These are phyloP conservation scores for Leccinum solheimii DNA, from an alignment of 1,284 basidiomycete species.

Conservation along the genomic window DNA sequence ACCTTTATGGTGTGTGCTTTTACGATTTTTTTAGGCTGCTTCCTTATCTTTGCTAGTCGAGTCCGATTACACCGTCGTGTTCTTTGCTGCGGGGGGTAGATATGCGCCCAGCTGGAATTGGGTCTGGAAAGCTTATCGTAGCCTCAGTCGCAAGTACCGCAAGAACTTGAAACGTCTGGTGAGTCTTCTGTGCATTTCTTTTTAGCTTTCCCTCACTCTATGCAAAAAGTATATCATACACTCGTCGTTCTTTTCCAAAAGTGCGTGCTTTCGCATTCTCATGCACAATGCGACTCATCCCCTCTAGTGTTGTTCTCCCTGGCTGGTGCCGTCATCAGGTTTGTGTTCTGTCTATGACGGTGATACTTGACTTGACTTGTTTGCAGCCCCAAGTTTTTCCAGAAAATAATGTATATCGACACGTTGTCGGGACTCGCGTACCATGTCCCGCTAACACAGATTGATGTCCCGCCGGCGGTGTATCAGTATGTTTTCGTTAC, in stretches of 20 bases:
- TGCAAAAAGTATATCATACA: slow-evolving; percentile 73
- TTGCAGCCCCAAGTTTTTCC: slow-evolving; percentile 80
- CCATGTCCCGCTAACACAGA: slow-evolving; percentile 78
- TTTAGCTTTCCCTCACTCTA: slow-evolving; percentile 5
- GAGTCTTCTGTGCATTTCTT: slow-evolving; percentile 22
- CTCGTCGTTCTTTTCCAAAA: slow-evolving; percentile 85
- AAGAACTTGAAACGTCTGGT: slow-evolving; percentile 85
- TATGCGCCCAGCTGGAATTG: slow-evolving; percentile 83
- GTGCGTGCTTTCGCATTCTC: slow-evolving; percentile 40
- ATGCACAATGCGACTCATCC: not conserved
- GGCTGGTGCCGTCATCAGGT: slow-evolving; percentile 83
- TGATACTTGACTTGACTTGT: slow-evolving; percentile 1
- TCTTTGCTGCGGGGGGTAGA: slow-evolving; percentile 78
- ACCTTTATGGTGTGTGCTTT: slow-evolving; percentile 65
- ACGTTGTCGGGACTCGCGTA: slow-evolving; percentile 75
- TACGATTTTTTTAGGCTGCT: not conserved
- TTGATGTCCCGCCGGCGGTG: slow-evolving; percentile 80
- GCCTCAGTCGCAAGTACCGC: slow-evolving; percentile 78
- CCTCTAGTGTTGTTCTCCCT: slow-evolving; percentile 76
- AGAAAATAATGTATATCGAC: slow-evolving; percentile 73
- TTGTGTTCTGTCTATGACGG: slow-evolving; percentile 8
- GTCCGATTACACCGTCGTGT: slow-evolving; percentile 83
- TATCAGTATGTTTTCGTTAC: slow-evolving; percentile 56
- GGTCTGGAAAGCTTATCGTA: slow-evolving; percentile 87
- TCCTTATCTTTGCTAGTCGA: slow-evolving; percentile 55